phyloP scores from a whole-genome alignment of 495 filamentous ascomycete genomes.

The Penicillium paradoxum region DNA sequence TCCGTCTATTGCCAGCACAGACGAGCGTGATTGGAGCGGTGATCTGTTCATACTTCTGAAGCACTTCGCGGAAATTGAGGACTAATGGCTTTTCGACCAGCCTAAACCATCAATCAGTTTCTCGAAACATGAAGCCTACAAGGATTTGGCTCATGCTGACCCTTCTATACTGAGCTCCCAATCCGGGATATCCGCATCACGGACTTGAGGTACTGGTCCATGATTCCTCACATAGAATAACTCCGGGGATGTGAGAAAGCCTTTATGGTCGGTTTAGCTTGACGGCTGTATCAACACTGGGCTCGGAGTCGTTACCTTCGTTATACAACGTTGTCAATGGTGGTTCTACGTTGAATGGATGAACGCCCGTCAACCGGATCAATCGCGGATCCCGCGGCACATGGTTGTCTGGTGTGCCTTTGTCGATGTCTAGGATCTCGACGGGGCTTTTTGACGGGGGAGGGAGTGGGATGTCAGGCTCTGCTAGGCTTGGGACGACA shows the following conservation, averaged over 20 bases:
- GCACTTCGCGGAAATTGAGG: slow-evolving; percentile 67
- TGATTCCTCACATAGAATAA: slow-evolving; percentile 97
- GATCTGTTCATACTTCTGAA: slow-evolving; percentile 73
- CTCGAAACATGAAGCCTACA: background rate
- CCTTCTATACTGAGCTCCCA: slow-evolving; percentile 90
- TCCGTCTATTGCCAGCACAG: slow-evolving; percentile 88
- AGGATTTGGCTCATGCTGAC: slow-evolving; percentile 27
- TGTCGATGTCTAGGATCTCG: slow-evolving; percentile 65
- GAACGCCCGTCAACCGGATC: slow-evolving; percentile 83
- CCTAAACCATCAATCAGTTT: slow-evolving; percentile 25
- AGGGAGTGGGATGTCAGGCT: slow-evolving; percentile 60
- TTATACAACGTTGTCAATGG: slow-evolving; percentile 76
- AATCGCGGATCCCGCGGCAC: slow-evolving; percentile 83
- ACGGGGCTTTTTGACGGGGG: slow-evolving; percentile 60
- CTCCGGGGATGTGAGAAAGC: slow-evolving; percentile 86
- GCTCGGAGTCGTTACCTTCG: slow-evolving; percentile 46
- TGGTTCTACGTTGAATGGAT: slow-evolving; percentile 93
- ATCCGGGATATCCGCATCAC: slow-evolving; percentile 64
- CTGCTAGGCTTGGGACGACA: slow-evolving; percentile 18
- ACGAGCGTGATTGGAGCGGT: slow-evolving; percentile 88
- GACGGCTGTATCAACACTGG: background rate
- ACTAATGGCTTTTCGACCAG: slow-evolving; percentile 75
- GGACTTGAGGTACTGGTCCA: slow-evolving; percentile 76
- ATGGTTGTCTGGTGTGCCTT: slow-evolving; percentile 79
- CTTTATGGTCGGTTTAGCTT: slow-evolving; percentile 21